A percentile compares a stretch with the other conserved stretches of the same genome.
phyloP scores from a whole-genome alignment of 140 eudicot genomes.

The Bidens hawaiensis region DNA sequence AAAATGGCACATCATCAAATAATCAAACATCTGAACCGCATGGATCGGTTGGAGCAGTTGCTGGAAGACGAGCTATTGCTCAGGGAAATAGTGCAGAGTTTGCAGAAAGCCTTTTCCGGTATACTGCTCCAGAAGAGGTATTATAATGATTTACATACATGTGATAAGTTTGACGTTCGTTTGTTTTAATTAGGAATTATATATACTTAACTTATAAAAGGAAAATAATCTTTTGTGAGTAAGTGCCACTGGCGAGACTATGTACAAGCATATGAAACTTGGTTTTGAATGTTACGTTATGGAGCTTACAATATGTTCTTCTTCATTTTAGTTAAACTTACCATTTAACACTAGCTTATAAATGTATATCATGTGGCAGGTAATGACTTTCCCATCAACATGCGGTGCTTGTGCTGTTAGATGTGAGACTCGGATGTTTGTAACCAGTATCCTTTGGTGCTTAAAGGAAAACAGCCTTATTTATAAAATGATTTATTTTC shows the following conservation, averaged over 20 bases:
- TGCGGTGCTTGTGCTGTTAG: conserved; percentile 85
- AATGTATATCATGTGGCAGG: conserved; percentile 38
- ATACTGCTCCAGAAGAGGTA: conserved; percentile 98
- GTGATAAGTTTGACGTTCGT: not conserved
- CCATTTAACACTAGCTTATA: too few relatives aligned
- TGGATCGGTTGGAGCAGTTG: conserved; percentile 94
- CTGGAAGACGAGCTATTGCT: conserved; percentile 89
- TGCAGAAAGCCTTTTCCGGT: conserved; percentile 73
- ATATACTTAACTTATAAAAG: too few relatives aligned
- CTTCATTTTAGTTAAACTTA: too few relatives aligned
- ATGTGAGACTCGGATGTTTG: conserved; percentile 91
- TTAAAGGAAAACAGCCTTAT: not conserved
- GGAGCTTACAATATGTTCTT: too few relatives aligned
- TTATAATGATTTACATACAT: not conserved
- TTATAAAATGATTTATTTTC: not conserved
- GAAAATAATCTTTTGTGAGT: too few relatives aligned
- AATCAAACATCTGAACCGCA: conserved; percentile 48
- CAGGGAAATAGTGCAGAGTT: conserved; percentile 75
- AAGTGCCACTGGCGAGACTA: too few relatives aligned
- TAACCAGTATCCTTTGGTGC: conserved; percentile 76
- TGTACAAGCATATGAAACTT: too few relatives aligned
- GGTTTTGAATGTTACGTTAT: too few relatives aligned
- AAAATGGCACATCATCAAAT: conserved; percentile 23
- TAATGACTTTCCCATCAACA: conserved; percentile 91
- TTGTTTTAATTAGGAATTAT: not conserved